Evolutionary conservation across 305 asterid species (phyloP).

Genomic region (Fraxinus sp.): DNA sequence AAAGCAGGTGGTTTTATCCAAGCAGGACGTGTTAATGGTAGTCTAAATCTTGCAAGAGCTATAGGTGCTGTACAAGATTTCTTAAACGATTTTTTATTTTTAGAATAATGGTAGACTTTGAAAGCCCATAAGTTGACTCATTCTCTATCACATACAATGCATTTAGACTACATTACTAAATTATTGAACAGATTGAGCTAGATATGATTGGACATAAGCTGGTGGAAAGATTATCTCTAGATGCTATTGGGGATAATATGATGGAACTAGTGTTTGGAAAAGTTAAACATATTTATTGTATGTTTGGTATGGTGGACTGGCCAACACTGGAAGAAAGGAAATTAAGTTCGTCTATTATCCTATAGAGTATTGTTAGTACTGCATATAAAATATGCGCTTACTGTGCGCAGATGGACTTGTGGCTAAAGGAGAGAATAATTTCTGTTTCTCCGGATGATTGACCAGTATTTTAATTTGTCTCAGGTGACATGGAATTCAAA

Average conservation of each 20-base stretch:
- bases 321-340: neutral
- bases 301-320: neutral
- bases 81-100: neutral
- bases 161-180: neutral
- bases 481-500: slow-evolving; percentile 99
- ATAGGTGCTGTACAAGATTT: slow-evolving; percentile 48
- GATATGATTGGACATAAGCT: neutral
- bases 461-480: neutral
- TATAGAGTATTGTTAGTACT: neutral
- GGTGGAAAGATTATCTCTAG: neutral
- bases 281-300: neutral
- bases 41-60: slow-evolving; percentile 90
- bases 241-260: neutral
- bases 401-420: neutral
- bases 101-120: neutral
- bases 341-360: neutral
- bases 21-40: slow-evolving; percentile 90
- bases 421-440: neutral
- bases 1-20: slow-evolving; percentile 94
- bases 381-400: neutral
- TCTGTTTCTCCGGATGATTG: slow-evolving; percentile 3
- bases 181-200: neutral
- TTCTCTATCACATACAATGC: neutral
- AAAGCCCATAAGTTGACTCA: neutral
- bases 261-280: neutral